phyloP scores from a whole-genome alignment of 208 protist species.

The Herpetomonas samuelpessoai region DNA sequence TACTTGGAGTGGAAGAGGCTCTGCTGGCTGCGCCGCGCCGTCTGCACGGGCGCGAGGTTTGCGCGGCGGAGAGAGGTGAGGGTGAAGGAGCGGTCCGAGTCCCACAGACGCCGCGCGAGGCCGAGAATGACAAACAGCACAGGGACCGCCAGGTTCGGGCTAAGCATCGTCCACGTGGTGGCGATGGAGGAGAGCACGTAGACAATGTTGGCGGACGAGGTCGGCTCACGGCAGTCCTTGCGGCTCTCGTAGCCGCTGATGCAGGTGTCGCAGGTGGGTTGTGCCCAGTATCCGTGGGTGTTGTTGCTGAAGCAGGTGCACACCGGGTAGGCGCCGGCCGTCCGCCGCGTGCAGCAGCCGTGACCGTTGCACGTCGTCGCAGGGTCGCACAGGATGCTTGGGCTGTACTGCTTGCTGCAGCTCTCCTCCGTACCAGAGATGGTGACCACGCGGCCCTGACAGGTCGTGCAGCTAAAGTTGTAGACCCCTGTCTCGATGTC shows the following conservation, averaged over 20 bases:
- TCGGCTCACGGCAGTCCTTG: conserved; percentile 16
- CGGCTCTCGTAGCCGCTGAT: conserved; percentile 23
- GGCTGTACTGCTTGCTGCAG: conserved; percentile 25
- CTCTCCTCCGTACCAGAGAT: conserved; percentile 19
- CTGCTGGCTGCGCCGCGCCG: conserved; percentile 55
- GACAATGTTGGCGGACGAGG: conserved; percentile 27
- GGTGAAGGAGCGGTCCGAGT: conserved; percentile 64
- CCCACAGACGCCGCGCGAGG: conserved; percentile 51
- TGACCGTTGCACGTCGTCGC: conserved; percentile 34
- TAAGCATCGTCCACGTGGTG: conserved; percentile 80
- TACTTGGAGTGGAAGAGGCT: conserved; percentile 75
- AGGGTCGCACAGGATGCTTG: conserved; percentile 15
- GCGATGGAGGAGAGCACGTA: conserved; percentile 62
- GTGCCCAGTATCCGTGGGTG: conserved; percentile 39
- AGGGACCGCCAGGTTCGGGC: conserved; percentile 68
- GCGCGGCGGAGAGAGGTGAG: conserved; percentile 61
- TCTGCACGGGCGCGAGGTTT: conserved; percentile 66
- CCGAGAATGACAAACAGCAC: conserved; percentile 67
- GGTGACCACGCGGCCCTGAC: conserved; percentile 43
- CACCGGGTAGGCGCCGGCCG: not conserved
- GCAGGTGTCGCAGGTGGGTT: conserved; percentile 30
- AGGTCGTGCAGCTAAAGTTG: conserved; percentile 54
- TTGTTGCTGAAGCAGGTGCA: conserved; percentile 51
- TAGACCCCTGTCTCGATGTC: conserved; percentile 11
- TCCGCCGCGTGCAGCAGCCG: conserved; percentile 49